These are phyloP conservation scores for Ustilago loliicola DNA, from an alignment of 1,284 basidiomycete species.

Conservation along the genomic window DNA sequence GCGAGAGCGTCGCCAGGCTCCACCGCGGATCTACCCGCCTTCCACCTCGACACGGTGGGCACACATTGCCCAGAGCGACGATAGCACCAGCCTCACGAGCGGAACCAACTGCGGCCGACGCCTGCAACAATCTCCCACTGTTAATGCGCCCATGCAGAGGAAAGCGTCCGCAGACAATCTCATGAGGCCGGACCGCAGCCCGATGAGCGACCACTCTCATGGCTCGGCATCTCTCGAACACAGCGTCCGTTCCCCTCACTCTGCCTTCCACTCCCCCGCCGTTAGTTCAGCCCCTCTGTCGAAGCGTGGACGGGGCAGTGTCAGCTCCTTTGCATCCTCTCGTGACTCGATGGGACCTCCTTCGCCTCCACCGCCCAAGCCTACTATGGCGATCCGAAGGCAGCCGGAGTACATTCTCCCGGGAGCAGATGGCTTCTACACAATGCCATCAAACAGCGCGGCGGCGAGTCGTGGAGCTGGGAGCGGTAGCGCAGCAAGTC, in stretches of 20 bases:
- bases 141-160: constrained; percentile 23
- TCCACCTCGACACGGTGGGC: constrained; percentile 48
- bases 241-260: not conserved
- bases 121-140: constrained; percentile 20
- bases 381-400: constrained; percentile 18
- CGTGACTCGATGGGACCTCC: constrained; percentile 46
- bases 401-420: constrained; percentile 57
- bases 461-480: not conserved
- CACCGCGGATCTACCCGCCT: constrained; percentile 60
- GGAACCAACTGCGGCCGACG: constrained; percentile 16
- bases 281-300: not conserved
- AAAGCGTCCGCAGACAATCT: constrained; percentile 42
- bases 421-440: constrained; percentile 57
- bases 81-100: constrained; percentile 12
- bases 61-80: constrained; percentile 34
- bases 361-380: constrained; percentile 49
- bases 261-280: constrained; percentile 13
- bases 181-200: constrained; percentile 29
- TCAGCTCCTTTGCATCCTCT: constrained; percentile 10
- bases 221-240: constrained; percentile 15
- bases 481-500: not conserved
- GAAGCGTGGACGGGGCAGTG: constrained; percentile 8
- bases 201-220: constrained; percentile 29
- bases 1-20: constrained; percentile 54
- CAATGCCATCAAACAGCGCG: constrained; percentile 21